Base-by-base conservation (phyloP, 2,329 filamentous ascomycete genomes). In the Pseudopyricularia cyperi region DNA sequence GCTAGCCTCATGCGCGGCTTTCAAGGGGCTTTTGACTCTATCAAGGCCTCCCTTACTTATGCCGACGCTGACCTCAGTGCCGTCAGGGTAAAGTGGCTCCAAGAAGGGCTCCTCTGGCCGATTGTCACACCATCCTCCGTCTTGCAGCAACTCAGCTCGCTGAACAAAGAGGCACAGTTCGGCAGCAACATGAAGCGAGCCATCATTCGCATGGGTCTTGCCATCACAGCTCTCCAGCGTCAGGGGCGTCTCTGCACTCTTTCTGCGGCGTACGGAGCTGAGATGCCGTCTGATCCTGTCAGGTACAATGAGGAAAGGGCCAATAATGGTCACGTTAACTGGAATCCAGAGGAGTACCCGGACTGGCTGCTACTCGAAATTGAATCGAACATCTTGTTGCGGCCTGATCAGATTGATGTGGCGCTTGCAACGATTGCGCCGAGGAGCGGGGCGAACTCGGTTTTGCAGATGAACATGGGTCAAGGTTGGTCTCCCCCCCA, bases 351-450 rank as follows among this genome's bases (percentile, higher is more conserved):
- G 0, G 63, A 77, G 0, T 62, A 73, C 32, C 70, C 79, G 0
- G 82, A 87, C 57, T 85, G 81, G 77, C 61, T 87, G 0, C 66
- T 87, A 0, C 63, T 88, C 0, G 83, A 87, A 55, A 74, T 87
- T 14, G 83, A 87, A 50, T 70, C 74, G 0, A 73, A 84, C 53
- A 62, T 87, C 2, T 67, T 82, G 28, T 79, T 87, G 51, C 74
- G 83, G 0, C 66, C 71, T 0, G 74, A 76, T 3, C 83, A 87
- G 56, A 69, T 83, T 0, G 70, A 80, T 4, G 81, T 87, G 7
- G 82, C 83, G 0, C 57, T 66, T 2, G 76, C 79, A 0, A 87
- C 78, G 17, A 79, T 82, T 1, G 64, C 64, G 0, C 82, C 82
- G 0, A 52, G 58, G 0, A 77, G 75, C 0, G 65, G 66, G 0